Base-by-base conservation (phyloP, 306 rosid species). In the Lathyrus sativus region DNA sequence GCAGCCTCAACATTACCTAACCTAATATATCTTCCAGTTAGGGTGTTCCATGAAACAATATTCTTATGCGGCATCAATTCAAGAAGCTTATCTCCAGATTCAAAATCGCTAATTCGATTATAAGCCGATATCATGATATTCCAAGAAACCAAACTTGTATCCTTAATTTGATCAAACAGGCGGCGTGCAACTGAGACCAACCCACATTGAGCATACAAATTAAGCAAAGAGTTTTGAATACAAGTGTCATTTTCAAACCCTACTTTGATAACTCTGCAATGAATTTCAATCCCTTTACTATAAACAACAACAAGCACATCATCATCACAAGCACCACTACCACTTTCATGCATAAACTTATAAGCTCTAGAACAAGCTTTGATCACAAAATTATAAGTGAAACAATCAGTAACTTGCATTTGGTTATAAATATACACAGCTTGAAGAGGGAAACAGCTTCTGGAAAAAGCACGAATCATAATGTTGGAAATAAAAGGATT, bases 401-500 rank as follows among this genome's bases (percentile, higher is more conserved):
- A 81, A 65, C 73, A 53, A 65, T 85, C 6, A 43, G 51, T 4
- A 0, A 28, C 38, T 6, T 58, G 84, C 88, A 86, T 82, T 55
- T 46, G 83, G 35, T 83, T 84, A 67, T 83, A 86, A 68, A 85
- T 60, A 42, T 37, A 60, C 12, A 85, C 13, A 24, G 87, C 87
- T 60, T 53, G 75, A 55, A 84, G 46, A 37, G 96, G 92, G 56
- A 78, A 81, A 41, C 77, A 59, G 24, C 78, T 83, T 46, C 29
- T 76, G 49, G 90, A 51, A 71, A 81, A 89, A 59, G 88, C 96
- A n/a, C 92, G 78, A 83, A 89, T 83, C 86, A 89, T 81, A 11
- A 82, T 81, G 77, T 85, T 77, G 31, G 82, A 81, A 67, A 78
- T 60, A 58, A 79, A 85, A 15, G 87, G 39, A 38, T 85, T 74